Conservation (phyloP, 139 green algal genomes). For the Chlamydomonas urium region DNA sequence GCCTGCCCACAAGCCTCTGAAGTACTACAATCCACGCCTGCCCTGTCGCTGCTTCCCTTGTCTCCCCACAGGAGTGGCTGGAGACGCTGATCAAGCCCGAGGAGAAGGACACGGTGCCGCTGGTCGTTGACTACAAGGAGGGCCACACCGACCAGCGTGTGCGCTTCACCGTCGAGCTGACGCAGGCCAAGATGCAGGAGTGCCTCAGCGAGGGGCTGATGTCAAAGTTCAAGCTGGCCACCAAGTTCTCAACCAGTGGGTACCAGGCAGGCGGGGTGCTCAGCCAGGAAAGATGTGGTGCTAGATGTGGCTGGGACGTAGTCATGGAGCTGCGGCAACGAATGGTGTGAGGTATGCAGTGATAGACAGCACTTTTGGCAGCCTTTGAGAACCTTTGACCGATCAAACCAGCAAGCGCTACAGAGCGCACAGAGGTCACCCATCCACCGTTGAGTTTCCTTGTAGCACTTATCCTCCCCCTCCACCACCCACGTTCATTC, state of each 20-base stretch:
- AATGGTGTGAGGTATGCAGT: no score
- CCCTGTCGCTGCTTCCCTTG: neutral
- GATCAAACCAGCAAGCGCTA: no score
- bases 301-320: no score
- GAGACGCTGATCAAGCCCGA: conserved; percentile 18
- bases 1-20: no score
- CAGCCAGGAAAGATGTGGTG: no score
- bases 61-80: conserved; percentile 10
- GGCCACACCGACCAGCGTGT: conserved; percentile 88
- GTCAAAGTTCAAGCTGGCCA: conserved; percentile 89
- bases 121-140: conserved; percentile 84
- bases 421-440: no score
- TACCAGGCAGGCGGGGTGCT: no score
- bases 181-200: conserved; percentile 42
- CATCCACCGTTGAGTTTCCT: no score
- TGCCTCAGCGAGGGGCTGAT: conserved; percentile 57
- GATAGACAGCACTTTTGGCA: no score
- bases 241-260: conserved; percentile 72
- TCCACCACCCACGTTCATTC: neutral
- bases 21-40: neutral
- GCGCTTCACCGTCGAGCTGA: conserved; percentile 64
- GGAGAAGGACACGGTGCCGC: conserved; percentile 30
- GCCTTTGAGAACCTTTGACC: no score
- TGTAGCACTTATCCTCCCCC: no score
- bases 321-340: no score